Conservation (phyloP, 2,329 filamentous ascomycete genomes). For the Lachnellula arida region DNA sequence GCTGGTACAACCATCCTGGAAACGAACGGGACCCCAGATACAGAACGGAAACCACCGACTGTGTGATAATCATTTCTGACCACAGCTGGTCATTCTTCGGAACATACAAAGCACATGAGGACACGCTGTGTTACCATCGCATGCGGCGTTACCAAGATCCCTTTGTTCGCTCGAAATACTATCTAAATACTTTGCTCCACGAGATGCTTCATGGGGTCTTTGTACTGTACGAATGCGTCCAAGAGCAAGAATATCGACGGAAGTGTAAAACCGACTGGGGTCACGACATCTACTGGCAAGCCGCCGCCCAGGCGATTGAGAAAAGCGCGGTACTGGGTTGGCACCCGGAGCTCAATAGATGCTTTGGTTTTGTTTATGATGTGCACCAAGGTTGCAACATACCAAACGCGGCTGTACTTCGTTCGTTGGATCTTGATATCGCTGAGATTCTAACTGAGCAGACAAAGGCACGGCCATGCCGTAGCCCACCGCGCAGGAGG, state of each 20-base stretch:
- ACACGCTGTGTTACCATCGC: neutral
- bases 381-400: neutral
- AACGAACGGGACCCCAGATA: neutral
- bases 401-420: neutral
- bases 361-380: neutral
- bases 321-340: neutral
- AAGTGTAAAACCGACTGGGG: neutral
- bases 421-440: neutral
- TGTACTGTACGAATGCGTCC: neutral
- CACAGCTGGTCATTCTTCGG: neutral
- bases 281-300: neutral
- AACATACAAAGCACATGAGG: too few species aligned
- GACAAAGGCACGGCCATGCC: neutral
- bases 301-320: neutral
- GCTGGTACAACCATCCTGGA: neutral
- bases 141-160: neutral
- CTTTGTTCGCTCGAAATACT: neutral
- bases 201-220: constrained; percentile 2
- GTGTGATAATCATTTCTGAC: neutral
- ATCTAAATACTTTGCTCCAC: neutral
- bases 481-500: neutral
- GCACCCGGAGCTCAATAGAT: neutral
- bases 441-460: neutral
- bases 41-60: neutral
- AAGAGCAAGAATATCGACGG: neutral